A percentile compares a stretch with the other conserved stretches of the same genome.
Conservation (phyloP, 1,284 basidiomycete genomes). For the Ceratobasidium papillatum region DNA sequence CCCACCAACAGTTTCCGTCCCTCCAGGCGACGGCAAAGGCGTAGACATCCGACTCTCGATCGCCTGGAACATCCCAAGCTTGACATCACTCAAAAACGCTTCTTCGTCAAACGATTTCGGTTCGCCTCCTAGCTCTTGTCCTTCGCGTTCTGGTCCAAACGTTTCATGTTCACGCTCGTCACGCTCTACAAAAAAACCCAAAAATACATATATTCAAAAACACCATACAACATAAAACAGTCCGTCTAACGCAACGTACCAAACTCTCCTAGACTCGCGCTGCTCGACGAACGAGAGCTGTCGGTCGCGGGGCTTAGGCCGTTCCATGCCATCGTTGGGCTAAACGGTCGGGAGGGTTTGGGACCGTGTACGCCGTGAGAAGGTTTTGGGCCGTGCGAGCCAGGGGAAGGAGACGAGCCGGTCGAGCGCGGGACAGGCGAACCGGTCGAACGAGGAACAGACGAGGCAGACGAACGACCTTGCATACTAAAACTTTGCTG, state of each 20-base stretch:
- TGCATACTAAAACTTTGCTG: background rate
- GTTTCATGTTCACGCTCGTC: background rate
- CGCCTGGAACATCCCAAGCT: background rate
- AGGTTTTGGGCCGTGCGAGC: background rate
- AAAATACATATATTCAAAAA: conserved; percentile 20
- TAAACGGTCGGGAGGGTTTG: conserved; percentile 11
- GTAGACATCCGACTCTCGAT: background rate
- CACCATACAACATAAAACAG: background rate
- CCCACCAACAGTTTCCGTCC: background rate
- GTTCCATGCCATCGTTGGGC: conserved; percentile 21
- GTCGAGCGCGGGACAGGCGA: background rate
- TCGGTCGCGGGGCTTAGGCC: conserved; percentile 20
- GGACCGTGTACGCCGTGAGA: background rate
- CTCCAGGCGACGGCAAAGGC: background rate
- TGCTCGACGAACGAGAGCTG: conserved; percentile 17
- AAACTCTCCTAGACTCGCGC: conserved; percentile 3
- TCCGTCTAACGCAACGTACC: conserved; percentile 36
- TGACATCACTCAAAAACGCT: conserved; percentile 21
- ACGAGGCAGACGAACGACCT: no score
- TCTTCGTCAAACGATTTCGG: conserved; percentile 25
- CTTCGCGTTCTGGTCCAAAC: background rate
- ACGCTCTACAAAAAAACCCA: conserved; percentile 9
- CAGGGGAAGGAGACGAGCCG: background rate
- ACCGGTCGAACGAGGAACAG: background rate
- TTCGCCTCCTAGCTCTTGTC: background rate